Evolutionary conservation across 345 rosid genomes (phyloP).

Genomic region (Cochlearia excelsa): DNA sequence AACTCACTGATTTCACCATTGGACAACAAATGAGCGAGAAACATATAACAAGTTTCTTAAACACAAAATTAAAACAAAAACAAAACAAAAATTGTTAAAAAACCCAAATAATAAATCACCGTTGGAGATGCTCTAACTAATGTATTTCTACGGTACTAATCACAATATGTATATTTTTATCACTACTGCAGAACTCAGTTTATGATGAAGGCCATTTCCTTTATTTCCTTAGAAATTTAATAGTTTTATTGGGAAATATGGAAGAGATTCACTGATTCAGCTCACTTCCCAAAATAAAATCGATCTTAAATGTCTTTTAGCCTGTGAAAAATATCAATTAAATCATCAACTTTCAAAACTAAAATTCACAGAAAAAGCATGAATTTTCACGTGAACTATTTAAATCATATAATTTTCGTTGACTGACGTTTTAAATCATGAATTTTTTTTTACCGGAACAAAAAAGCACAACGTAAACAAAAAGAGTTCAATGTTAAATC

Average conservation of each 20-base stretch:
- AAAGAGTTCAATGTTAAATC: no score
- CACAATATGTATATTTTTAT: background rate
- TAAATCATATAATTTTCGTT: no score
- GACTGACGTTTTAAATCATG: no score
- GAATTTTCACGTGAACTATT: no score
- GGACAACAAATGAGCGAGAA: no score
- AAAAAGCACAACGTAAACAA: background rate
- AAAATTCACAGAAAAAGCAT: background rate
- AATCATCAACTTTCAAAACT: background rate
- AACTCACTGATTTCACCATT: no score
- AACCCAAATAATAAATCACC: no score
- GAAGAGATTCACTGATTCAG: slow-evolving; percentile 22
- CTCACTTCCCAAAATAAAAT: slow-evolving; percentile 27
- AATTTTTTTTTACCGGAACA: no score
- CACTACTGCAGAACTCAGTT: background rate
- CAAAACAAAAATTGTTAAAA: no score
- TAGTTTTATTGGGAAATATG: slow-evolving; percentile 8
- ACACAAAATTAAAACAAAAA: no score
- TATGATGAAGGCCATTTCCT: slow-evolving; percentile 7
- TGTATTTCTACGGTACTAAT: slow-evolving; percentile 13
- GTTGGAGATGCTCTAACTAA: background rate
- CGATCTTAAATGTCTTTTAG: slow-evolving; percentile 3
- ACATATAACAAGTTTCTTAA: no score
- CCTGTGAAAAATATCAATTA: background rate
- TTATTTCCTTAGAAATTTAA: background rate